Evolutionary conservation across 768 basidiomycete species (phyloP).

Genomic region (Agrocybe praecox): DNA sequence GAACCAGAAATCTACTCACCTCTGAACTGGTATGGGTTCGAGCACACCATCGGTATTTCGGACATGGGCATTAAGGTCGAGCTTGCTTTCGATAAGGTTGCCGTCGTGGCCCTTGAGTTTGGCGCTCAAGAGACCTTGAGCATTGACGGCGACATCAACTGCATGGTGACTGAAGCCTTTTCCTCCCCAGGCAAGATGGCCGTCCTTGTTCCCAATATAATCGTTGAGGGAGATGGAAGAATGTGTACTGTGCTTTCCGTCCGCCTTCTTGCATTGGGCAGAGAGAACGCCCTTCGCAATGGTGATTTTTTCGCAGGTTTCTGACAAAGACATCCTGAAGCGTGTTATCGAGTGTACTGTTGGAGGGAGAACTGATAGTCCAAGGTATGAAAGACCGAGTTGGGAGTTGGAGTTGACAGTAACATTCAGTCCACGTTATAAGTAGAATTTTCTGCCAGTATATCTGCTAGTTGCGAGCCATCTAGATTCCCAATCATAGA

Average conservation of each 20-base stretch:
- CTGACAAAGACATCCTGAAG: slow-evolving; percentile 15
- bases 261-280: slow-evolving; percentile 18
- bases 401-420: too few species aligned
- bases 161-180: slow-evolving; percentile 18
- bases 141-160: slow-evolving; percentile 10
- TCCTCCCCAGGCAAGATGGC: slow-evolving; percentile 16
- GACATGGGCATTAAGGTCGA: slow-evolving; percentile 14
- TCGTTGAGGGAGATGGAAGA: slow-evolving; percentile 18
- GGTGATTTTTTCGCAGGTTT: slow-evolving; percentile 15
- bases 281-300: slow-evolving; percentile 18
- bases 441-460: too few species aligned
- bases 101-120: slow-evolving; percentile 14
- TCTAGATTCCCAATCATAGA: too few species aligned
- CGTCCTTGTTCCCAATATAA: slow-evolving; percentile 18
- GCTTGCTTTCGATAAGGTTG: slow-evolving; percentile 15
- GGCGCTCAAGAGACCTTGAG: slow-evolving; percentile 13
- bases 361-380: neutral
- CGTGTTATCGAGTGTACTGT: neutral
- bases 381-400: neutral
- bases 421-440: too few species aligned
- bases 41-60: slow-evolving; percentile 14
- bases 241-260: slow-evolving; percentile 13
- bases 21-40: slow-evolving; percentile 1
- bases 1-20: neutral
- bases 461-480: too few species aligned